Evolutionary conservation across 768 basidiomycete genomes (phyloP), one percentile per base, ranked within the genome.

Genomic region (Leccinum disarticulatum): DNA sequence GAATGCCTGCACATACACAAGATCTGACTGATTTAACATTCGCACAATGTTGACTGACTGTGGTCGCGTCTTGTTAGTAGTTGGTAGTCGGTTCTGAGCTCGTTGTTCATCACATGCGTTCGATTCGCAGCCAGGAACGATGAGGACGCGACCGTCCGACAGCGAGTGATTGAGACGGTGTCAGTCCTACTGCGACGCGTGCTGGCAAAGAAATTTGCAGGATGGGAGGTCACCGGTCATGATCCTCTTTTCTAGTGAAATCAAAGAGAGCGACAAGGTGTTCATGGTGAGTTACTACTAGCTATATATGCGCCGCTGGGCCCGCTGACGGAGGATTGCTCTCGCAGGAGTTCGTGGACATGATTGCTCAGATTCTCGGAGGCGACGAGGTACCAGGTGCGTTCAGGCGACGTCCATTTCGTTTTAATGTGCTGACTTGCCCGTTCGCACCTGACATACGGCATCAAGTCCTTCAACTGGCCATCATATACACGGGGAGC

Each of bases 171-270:
- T 15, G 78, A 83, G 63, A 84, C 83, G 1, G 70, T 87, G 36
- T 72, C 78, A 0, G 70, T 84, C 14, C 33, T 84, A 4, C 66
- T 81, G 22, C 78, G 80, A 10, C 75, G 76, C 55, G 67, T 87
- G 17, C 73, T 89, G 55, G 75, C 74, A 38, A 88, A 88, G 72
- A 81, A 82, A 56, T 69, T 84, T 1, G 79, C 83, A 4, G 88
- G 88, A 31, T 88, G 85, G 86, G 88, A 90, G 66, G 79, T 84
- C 22, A 22, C 22, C 22, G 22, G 22, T 22, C 7, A 90, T 90
- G 87, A 83, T 88, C 43, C 69, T 87, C 25, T 79, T 88, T 48
- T 86, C 85, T 2, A 85, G 85, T 14, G 82, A 81, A 47, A 83
- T 87, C 5, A 75, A 71, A 11, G 75, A 81, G 55, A 87, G 86